Evolutionary conservation across 768 basidiomycete species (phyloP), one percentile per base, ranked within the genome.

Genomic region (Suillus clintonianus): DNA sequence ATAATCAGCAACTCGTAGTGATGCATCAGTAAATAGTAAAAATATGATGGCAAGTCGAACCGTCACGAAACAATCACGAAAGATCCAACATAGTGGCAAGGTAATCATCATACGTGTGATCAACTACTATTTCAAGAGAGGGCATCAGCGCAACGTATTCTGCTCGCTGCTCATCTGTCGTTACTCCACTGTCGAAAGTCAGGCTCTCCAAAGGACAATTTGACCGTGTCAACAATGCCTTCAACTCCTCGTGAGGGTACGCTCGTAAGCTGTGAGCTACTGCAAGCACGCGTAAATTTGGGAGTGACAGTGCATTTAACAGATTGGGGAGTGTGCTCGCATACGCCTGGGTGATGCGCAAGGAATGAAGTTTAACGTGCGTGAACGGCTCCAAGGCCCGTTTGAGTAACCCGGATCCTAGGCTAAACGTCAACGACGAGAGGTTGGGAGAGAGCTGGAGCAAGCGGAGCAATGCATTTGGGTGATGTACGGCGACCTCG

Each of bases 361-460:
- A 58, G 47, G 51, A 42, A 15, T 55, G 64, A 1, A 71, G 62
- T 9, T n/a, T 41, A 17, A 60, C 5, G 5, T 71, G 71, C 0
- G 41, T 61, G 27, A 72, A 36, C 8, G 50, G 27, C 9, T 51
- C 15, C 11, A 34, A 34, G 6, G 19, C 2, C 5, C 19, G 32
- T 22, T 0, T 4, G 19, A 34, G 19, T 17, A 17, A 7, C 48
- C 53, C 4, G 6, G 34, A 14, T 4, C 13, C n/a, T 2, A 36
- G 13, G 14, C n/a, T 1, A 22, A 22, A 22, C n/a, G 14, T 36
- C 7, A 36, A n/a, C 34, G 53, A 54, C n/a, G 53, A 62, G 39
- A 71, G 70, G 45, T 60, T 41, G 5, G 70, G 71, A 34, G 70
- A 73, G 50, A 66, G 62, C 2, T 55, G 37, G 22, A 71, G 72